Evolutionary conservation across 345 rosid genomes (phyloP), one percentile per base, ranked within the genome.

Genomic region (Anastatica hierochuntica): DNA sequence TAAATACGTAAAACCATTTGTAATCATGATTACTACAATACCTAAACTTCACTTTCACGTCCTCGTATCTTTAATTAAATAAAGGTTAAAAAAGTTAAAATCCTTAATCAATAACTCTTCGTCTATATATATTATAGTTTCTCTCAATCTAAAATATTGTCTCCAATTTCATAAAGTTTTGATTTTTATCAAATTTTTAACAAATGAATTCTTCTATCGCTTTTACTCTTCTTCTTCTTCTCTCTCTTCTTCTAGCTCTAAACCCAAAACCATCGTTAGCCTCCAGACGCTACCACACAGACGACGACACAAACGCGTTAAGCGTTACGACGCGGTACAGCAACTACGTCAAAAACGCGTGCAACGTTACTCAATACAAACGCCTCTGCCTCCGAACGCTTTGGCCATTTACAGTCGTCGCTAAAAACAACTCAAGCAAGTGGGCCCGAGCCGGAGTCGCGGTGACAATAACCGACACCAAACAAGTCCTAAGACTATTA

Each of bases 371-470:
- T 12, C 76, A 15, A 11, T 90, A 87, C 63, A 80, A 57, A 6
- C 44, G 71, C 33, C 64, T 90, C 8, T 87, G 98, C 63, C 41
- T 84, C 48, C 68, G 20, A 35, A 72, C 95, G 13, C 73, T 92
- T 0, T 49, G 83, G 3, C 72, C 86, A 5, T 88, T 84, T 69
- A 78, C 96, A 8, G 62, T 36, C 29, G 21, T 33, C 0, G 96
- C 96, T 10, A 74, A 65, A 64, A 74, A 46, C 29, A 87, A 80
- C 58, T 84, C 88, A 0, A 76, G 77, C 74, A 76, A 11, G 61
- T 92, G 96, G 96, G 88, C 98, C 0, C 71, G 95, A 15, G 96
- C 83, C 0, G 94, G 88, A 13, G 94, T 88, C 10, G 79, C 96
- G 2, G 95, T 92, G 11, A 72, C 90, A 0, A 49, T 84, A 27